A percentile compares a stretch with the other conserved stretches of the same genome.
These are phyloP conservation scores for Yamadazyma friedrichii DNA, from an alignment of 1,139 yeast genomes.

Conservation along the genomic window DNA sequence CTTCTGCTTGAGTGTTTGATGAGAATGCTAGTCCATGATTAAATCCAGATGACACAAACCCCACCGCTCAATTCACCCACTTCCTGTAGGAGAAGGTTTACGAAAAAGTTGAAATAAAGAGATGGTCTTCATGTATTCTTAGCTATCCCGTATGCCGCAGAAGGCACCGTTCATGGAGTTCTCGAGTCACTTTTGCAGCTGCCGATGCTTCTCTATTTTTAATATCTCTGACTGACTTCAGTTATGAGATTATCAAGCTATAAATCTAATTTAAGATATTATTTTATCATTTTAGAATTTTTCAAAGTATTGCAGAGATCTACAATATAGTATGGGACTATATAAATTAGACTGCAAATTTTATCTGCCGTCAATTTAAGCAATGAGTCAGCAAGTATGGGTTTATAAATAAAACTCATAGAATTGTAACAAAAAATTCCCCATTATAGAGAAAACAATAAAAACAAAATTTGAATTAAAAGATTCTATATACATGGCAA, in stretches of 20 bases:
- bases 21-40: conserved; percentile 23
- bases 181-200: conserved; percentile 21
- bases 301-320: too few relatives aligned
- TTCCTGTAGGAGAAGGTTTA: conserved; percentile 41
- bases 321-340: too few relatives aligned
- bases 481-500: not conserved
- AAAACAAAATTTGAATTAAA: not conserved
- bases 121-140: conserved; percentile 28
- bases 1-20: conserved; percentile 30
- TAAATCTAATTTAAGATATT: too few relatives aligned
- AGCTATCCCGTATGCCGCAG: conserved; percentile 26
- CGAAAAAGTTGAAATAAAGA: conserved; percentile 15
- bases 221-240: conserved; percentile 12
- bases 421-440: too few relatives aligned
- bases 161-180: conserved; percentile 24
- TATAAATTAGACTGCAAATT: too few relatives aligned
- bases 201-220: conserved; percentile 20
- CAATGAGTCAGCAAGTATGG: too few relatives aligned
- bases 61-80: conserved; percentile 42
- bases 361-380: conserved; percentile 3
- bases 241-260: too few relatives aligned
- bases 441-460: too few relatives aligned
- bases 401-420: too few relatives aligned
- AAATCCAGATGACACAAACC: conserved; percentile 26
- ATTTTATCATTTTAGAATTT: too few relatives aligned